Evolutionary conservation across 148 eudicot genomes (phyloP), one percentile per base, ranked within the genome.

Genomic region (Camellia sinensis): DNA sequence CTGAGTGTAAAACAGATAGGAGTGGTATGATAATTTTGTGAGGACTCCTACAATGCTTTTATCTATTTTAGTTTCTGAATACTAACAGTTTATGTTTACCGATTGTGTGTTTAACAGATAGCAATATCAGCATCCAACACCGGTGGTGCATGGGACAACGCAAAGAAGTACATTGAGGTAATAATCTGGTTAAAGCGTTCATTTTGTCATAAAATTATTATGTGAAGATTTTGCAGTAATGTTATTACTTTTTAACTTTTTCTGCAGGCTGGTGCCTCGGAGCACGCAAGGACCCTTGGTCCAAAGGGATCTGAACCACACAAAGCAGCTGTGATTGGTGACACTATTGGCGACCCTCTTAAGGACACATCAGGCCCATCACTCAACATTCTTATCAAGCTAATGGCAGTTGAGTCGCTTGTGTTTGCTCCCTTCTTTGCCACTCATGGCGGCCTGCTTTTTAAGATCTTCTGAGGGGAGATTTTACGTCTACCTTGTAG

Each of bases 161-260:
- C 97, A n/a, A 93, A 93, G 92, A 93, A 92, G 84, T 92, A 93
- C 75, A 93, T 93, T 56, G 97, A 93, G 96, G 95, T 93, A 87
- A 84, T 65, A 7, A 68, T 11, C 74, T 41, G 7, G 41, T 56
- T 41, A 9, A 63, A 41, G 41, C 17, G 29, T 78, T 15, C 29
- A 63, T 69, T 67, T 78, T 2, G 37, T 18, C 75, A 17, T 5
- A 15, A 12, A 6, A 0, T 69, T 67, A 57, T 53, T 13, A n/a
- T 41, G 50, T 57, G 75, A 18, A 17, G 14, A 68, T 69, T 12
- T 5, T 19, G 0, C 6, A 44, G 21, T 21, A 6, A 7, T 7
- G 4, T 68, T 13, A 21, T 3, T 57, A 46, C 19, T 61, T 12
- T 7, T 4, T 71, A 13, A 21, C 65, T 11, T 43, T 9, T 12